phyloP scores from a whole-genome alignment of 2,329 filamentous ascomycete genomes.

The Colletotrichum tropicicola region DNA sequence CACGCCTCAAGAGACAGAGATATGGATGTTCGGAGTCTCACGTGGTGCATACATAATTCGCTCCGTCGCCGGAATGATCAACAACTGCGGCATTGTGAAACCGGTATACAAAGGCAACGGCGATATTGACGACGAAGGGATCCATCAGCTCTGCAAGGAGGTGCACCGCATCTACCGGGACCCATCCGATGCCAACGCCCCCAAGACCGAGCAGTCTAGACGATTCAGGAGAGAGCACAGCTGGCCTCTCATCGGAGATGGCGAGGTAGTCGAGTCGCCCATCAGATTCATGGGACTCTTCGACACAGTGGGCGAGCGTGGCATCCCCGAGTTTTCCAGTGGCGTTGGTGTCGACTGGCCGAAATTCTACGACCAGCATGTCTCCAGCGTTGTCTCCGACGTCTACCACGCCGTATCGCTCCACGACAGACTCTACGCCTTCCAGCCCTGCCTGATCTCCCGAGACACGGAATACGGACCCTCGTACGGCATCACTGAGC shows the following conservation, averaged over 20 bases:
- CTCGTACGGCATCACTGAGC: conserved; percentile 29
- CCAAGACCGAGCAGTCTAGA: conserved; percentile 27
- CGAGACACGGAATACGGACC: conserved; percentile 20
- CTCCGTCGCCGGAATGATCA: conserved; percentile 38
- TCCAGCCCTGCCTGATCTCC: conserved; percentile 32
- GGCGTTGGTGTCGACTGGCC: conserved; percentile 36
- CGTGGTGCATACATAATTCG: conserved; percentile 37
- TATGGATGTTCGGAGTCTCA: conserved; percentile 39
- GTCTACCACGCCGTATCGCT: conserved; percentile 36
- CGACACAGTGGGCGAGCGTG: conserved; percentile 34
- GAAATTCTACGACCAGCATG: conserved; percentile 35
- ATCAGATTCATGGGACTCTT: conserved; percentile 36
- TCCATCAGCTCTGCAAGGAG: conserved; percentile 29
- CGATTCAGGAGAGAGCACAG: conserved; percentile 28
- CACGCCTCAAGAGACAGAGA: conserved; percentile 24
- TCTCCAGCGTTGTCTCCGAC: conserved; percentile 36
- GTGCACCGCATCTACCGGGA: conserved; percentile 36
- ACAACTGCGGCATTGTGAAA: conserved; percentile 39
- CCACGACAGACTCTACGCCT: conserved; percentile 32
- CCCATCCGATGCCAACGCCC: conserved; percentile 27
- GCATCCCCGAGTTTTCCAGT: conserved; percentile 32
- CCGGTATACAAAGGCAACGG: conserved; percentile 4
- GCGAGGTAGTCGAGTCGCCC: conserved; percentile 25
- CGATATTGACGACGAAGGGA: conserved; percentile 9
- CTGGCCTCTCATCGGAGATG: conserved; percentile 25